phyloP scores from a whole-genome alignment of 73 alveolate species.

The Blepharisma stoltei region DNA sequence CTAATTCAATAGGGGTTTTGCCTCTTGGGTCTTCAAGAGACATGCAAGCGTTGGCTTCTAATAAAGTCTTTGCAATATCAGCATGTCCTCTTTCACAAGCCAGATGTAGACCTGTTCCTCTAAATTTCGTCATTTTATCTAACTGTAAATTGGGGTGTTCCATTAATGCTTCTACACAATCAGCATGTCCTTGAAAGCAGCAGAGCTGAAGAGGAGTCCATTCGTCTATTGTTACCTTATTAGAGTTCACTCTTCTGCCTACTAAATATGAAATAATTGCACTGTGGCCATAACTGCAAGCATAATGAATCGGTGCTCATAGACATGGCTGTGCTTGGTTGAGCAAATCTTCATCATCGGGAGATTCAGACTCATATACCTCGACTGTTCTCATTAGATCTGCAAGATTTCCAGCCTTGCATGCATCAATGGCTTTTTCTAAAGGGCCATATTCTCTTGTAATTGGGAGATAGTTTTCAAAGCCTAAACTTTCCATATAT shows the following conservation, averaged over 20 bases:
- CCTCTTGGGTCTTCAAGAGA: constrained; percentile 50
- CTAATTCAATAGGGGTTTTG: constrained; percentile 50
- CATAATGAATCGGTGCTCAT: constrained; percentile 33
- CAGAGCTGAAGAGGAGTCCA: constrained; percentile 64
- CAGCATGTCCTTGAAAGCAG: constrained; percentile 49
- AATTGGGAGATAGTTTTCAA: neutral
- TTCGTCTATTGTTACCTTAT: constrained; percentile 58
- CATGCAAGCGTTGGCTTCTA: constrained; percentile 55
- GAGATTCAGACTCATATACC: neutral
- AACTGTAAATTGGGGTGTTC: constrained; percentile 45
- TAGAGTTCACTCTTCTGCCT: constrained; percentile 41
- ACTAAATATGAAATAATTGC: neutral
- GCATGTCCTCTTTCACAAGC: constrained; percentile 60
- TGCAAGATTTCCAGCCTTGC: neutral
- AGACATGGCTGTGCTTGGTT: neutral
- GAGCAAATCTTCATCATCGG: constrained; percentile 21
- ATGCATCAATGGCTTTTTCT: neutral
- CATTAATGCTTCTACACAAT: constrained; percentile 49
- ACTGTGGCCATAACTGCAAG: constrained; percentile 17
- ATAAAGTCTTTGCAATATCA: constrained; percentile 54
- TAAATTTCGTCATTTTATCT: constrained; percentile 49
- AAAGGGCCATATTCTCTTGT: neutral
- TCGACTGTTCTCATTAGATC: neutral
- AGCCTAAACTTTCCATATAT: constrained; percentile 14
- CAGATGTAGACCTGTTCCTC: constrained; percentile 65